A percentile compares a stretch with the other conserved stretches of the same genome.
Conservation (phyloP, 768 basidiomycete species). For the Lactarius indigo region DNA sequence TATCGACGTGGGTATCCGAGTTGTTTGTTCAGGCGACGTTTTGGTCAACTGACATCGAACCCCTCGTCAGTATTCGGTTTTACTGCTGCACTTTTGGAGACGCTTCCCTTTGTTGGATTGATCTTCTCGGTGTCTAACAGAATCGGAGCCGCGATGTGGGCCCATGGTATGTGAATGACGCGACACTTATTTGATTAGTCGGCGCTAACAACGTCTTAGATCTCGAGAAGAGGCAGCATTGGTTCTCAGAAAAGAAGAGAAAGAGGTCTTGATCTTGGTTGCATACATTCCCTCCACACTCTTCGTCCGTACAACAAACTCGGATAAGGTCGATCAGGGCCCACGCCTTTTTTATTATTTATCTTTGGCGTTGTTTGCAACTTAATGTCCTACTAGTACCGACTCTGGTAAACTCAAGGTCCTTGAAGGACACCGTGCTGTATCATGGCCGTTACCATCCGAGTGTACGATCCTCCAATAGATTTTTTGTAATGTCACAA, state of each 20-base stretch:
- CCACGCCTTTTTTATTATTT: not conserved
- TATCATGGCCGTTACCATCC: not conserved
- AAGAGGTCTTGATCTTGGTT: not conserved
- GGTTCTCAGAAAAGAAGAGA: conserved; percentile 36
- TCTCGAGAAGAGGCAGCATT: conserved; percentile 57
- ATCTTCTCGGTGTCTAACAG: conserved; percentile 83
- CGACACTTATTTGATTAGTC: not conserved
- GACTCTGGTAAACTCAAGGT: not conserved
- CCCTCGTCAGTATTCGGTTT: conserved; percentile 72
- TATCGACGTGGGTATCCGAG: conserved; percentile 55
- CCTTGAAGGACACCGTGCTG: not conserved
- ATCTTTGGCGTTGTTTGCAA: not conserved
- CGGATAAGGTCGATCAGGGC: too few species aligned
- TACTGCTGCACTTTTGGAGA: conserved; percentile 74
- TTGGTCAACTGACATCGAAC: not conserved
- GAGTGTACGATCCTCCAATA: not conserved
- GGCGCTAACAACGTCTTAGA: conserved; percentile 36
- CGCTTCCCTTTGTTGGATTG: conserved; percentile 76
- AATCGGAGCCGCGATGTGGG: conserved; percentile 95
- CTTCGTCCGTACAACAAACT: not conserved
- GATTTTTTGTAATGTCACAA: not conserved
- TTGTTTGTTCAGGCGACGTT: not conserved
- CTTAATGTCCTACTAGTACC: not conserved
- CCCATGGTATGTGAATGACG: conserved; percentile 51
- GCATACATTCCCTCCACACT: not conserved